Conservation (phyloP, 371 early-diverging fungal genomes). For the Mortierella sp. region DNA sequence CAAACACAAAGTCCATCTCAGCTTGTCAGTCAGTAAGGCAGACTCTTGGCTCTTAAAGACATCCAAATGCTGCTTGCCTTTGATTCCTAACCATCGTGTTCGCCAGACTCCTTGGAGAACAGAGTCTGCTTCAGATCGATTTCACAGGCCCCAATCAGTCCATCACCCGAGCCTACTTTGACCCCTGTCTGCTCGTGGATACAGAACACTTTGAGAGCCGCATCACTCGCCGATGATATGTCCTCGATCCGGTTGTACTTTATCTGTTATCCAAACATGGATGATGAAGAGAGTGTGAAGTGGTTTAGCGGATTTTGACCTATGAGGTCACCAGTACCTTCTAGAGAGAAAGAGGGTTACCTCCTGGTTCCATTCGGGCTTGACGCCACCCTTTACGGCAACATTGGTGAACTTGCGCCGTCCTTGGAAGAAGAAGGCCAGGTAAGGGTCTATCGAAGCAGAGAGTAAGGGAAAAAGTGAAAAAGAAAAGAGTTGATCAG, state of each 20-base stretch:
- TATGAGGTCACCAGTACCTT: too few species aligned
- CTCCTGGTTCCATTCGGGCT: slow-evolving; percentile 45
- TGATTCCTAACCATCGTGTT: slow-evolving; percentile 15
- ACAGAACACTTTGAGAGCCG: slow-evolving; percentile 33
- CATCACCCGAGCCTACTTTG: slow-evolving; percentile 32
- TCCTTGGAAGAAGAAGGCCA: slow-evolving; percentile 36
- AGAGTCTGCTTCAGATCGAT: slow-evolving; percentile 36
- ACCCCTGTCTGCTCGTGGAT: slow-evolving; percentile 43
- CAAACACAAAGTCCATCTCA: not conserved
- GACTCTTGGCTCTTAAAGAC: too few species aligned
- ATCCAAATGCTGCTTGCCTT: not conserved
- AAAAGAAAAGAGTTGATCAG: too few species aligned
- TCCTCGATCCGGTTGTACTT: slow-evolving; percentile 25
- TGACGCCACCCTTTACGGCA: slow-evolving; percentile 45
- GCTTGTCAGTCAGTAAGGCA: too few species aligned
- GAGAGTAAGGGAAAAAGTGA: too few species aligned
- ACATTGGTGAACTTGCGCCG: slow-evolving; percentile 45
- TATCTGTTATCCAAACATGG: slow-evolving; percentile 21
- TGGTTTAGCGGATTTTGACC: too few species aligned
- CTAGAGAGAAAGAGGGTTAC: slow-evolving; percentile 4
- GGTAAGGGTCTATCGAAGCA: slow-evolving; percentile 32
- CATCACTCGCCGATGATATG: slow-evolving; percentile 11
- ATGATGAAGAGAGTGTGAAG: not conserved
- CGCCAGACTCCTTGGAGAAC: slow-evolving; percentile 14
- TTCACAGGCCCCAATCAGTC: slow-evolving; percentile 43